Percentiles rank a stretch among this genome's conserved stretches.
Evolutionary conservation across 257 asterid genomes (phyloP).

Genomic region (Striga asiatica): DNA sequence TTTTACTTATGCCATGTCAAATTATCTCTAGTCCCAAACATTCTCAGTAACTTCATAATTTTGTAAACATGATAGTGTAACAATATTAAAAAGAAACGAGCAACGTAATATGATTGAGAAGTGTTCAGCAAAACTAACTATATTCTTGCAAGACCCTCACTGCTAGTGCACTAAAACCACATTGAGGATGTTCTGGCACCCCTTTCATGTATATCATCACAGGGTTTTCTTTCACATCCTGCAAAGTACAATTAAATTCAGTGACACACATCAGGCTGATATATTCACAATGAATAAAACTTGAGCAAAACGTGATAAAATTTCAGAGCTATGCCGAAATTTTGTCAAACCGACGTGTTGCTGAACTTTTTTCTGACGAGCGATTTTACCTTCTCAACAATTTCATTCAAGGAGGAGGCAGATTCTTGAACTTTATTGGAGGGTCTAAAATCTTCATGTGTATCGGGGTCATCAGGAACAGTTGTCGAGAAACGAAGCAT

Average conservation of each 20-base stretch:
- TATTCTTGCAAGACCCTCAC: conserved; percentile 77
- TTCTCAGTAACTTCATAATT: not conserved
- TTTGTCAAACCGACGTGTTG: too few relatives aligned
- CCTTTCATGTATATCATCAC: conserved; percentile 99
- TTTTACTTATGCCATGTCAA: not conserved
- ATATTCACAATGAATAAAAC: not conserved
- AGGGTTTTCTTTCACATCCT: conserved; percentile 90
- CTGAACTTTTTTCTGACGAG: not conserved
- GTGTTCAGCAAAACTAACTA: conserved; percentile 35
- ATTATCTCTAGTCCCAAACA: not conserved
- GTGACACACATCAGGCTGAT: conserved; percentile 13
- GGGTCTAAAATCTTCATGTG: conserved; percentile 81
- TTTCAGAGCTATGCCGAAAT: too few relatives aligned
- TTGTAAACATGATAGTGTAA: not conserved
- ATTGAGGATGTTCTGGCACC: conserved; percentile 74
- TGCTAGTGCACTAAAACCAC: conserved; percentile 94
- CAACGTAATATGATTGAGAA: not conserved
- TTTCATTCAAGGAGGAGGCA: conserved; percentile 42
- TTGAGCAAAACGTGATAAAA: not conserved
- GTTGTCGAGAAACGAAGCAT: conserved; percentile 36
- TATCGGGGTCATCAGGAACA: conserved; percentile 68
- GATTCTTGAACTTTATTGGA: conserved; percentile 50
- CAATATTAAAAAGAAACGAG: not conserved
- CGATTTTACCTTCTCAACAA: conserved; percentile 67
- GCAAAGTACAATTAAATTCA: conserved; percentile 18